Base-by-base conservation (phyloP, 345 rosid genomes). In the Turritis glabra region DNA sequence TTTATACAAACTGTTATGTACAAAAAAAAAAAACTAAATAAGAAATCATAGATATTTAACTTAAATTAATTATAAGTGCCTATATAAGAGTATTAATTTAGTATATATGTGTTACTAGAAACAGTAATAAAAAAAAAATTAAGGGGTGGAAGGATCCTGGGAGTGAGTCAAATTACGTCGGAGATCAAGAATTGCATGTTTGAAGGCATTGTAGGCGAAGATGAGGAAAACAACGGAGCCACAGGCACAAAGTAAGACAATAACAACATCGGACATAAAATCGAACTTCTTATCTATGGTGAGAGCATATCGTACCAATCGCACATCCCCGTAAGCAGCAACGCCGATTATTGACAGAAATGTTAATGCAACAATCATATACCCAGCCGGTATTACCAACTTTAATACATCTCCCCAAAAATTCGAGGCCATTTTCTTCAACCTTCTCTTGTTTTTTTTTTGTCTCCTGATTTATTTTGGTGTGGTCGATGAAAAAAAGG, bases 381-480 rank as follows among this genome's bases (percentile, higher is more conserved):
- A 12, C 32, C 60, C 75, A 10, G 13, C 41, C 30, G 41, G 68
- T 25, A 72, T 27, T 14, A 50, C 51, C 48, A 25, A 51, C 40
- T 50, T 71, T 56, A 37, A 35, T 25, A 71, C 67, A 7, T 60
- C 68, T 71, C 38, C 14, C 71, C 59, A 51, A 33, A 51, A 50
- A 8, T 22, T 22, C 3, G 35, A 22, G 26, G 18, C 60, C 71
- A 67, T 52, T 19, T 51, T 51, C n/a, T 21, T 50, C 21, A 44
- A 47, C 7, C 22, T 3, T 25, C 3, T 8, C 27, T 3, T 9
- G 2, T 41, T 1, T 5, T 11, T 21, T 10, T 44, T 11, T 11
- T 47, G 22, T 0, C 27, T 22, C 12, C 15, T 12, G 14, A 22
- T n/a, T n/a, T n/a, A 0, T 17, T n/a, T 44, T 25, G 11, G 3